These are phyloP conservation scores for Yamadazyma takamatsuzukensis DNA, from an alignment of 805 yeast species.

Conservation along the genomic window DNA sequence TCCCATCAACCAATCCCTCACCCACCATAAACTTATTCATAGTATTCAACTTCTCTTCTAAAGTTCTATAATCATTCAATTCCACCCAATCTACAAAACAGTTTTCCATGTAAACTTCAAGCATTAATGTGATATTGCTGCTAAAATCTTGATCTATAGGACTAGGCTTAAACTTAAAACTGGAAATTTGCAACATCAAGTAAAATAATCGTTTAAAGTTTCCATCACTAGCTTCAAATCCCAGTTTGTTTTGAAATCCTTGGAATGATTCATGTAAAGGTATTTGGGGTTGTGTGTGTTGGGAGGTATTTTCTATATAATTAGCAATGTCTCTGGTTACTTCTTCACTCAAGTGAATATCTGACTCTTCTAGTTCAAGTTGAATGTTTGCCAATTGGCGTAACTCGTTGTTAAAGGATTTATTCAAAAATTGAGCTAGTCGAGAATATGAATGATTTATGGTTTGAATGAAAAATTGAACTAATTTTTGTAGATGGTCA, in stretches of 20 bases:
- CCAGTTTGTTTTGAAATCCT: conserved; percentile 9
- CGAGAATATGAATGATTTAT: background rate
- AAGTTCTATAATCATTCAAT: conserved; percentile 1
- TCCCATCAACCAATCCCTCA: background rate
- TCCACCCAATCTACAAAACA: conserved; percentile 8
- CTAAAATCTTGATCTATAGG: conserved; percentile 10
- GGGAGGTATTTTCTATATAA: background rate
- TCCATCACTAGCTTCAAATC: conserved; percentile 8
- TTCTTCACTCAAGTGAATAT: conserved; percentile 4
- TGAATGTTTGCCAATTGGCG: conserved; percentile 11
- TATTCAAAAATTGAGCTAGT: conserved; percentile 7
- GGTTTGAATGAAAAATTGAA: background rate
- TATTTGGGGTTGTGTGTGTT: background rate
- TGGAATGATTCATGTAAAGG: conserved; percentile 1
- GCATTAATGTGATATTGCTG: conserved; percentile 1
- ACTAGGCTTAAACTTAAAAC: conserved; percentile 5
- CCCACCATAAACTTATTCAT: conserved; percentile 4
- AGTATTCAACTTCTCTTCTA: conserved; percentile 4
- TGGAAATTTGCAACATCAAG: conserved; percentile 8
- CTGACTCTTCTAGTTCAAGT: conserved; percentile 8
- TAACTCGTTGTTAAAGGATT: conserved; percentile 11
- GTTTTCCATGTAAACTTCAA: conserved; percentile 4
- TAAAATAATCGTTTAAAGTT: conserved; percentile 9
- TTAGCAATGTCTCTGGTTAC: background rate
- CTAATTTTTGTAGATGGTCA: background rate